Evolutionary conservation across 176 grass and related monocot genomes (phyloP).

Genomic region (Eragrostis nindensis): DNA sequence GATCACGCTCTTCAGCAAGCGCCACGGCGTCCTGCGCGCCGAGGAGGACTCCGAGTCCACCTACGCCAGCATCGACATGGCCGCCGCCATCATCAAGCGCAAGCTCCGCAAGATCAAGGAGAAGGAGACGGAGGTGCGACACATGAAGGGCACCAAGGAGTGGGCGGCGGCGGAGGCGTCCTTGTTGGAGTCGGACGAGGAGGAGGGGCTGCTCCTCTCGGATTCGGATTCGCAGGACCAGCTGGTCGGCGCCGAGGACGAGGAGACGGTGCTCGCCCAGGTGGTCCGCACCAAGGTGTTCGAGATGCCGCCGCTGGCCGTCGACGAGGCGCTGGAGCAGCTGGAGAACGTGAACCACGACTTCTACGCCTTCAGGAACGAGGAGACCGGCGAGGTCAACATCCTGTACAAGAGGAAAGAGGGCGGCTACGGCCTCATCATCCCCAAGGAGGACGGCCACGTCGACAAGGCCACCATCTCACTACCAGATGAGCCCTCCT

Average conservation of each 20-base stretch:
- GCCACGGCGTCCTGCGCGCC: constrained; percentile 80
- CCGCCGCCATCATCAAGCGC: constrained; percentile 76
- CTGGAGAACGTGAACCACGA: constrained; percentile 77
- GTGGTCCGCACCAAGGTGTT: constrained; percentile 93
- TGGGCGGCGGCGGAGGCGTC: too few relatives aligned
- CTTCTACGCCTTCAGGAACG: constrained; percentile 90
- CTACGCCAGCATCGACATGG: constrained; percentile 85
- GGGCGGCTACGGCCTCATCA: constrained; percentile 77
- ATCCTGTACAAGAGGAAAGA: constrained; percentile 88
- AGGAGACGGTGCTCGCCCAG: constrained; percentile 59
- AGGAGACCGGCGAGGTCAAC: constrained; percentile 82
- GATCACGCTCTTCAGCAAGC: constrained; percentile 83
- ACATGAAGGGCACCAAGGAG: constrained; percentile 56
- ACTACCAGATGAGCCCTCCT: neutral
- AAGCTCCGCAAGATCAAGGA: constrained; percentile 97
- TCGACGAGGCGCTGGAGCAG: constrained; percentile 93
- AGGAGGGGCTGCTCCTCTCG: too few relatives aligned
- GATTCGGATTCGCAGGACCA: too few relatives aligned
- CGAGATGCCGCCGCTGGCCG: constrained; percentile 87
- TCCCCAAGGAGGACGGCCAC: constrained; percentile 74
- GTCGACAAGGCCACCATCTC: constrained; percentile 44
- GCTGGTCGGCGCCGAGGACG: constrained; percentile 51
- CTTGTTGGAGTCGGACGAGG: too few relatives aligned
- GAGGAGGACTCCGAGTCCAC: constrained; percentile 82
- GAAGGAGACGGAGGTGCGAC: constrained; percentile 71